phyloP scores from a whole-genome alignment of 2,329 filamentous ascomycete genomes.

The Beauveria sp. region DNA sequence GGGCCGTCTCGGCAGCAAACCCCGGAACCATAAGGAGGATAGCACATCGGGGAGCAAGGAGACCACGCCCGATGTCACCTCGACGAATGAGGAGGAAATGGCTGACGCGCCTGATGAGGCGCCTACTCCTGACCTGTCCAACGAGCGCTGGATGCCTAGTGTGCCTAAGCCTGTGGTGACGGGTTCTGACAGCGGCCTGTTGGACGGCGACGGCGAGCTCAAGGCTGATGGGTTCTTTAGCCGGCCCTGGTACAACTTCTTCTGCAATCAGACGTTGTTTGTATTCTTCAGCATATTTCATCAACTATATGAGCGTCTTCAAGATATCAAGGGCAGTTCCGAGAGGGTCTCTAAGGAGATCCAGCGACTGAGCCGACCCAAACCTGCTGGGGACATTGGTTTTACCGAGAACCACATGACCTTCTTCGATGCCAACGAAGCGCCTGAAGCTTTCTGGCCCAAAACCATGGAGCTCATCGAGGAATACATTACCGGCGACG shows the following conservation, averaged over 20 bases:
- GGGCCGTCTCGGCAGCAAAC: constrained; percentile 61
- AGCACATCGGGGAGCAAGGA: constrained; percentile 77
- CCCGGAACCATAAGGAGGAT: constrained; percentile 68
- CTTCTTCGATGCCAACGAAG: constrained; percentile 62
- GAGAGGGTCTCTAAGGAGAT: constrained; percentile 67
- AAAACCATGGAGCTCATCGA: constrained; percentile 82
- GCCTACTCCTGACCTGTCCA: constrained; percentile 52
- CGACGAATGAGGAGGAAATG: constrained; percentile 70
- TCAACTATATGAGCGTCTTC: constrained; percentile 77
- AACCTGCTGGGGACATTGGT: constrained; percentile 76
- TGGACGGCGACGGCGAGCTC: constrained; percentile 53
- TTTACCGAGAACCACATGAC: constrained; percentile 72
- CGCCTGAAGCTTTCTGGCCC: constrained; percentile 67
- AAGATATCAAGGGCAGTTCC: constrained; percentile 75
- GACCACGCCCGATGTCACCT: constrained; percentile 77
- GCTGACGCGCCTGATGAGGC: constrained; percentile 52
- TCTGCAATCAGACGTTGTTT: constrained; percentile 83
- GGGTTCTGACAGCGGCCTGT: constrained; percentile 36
- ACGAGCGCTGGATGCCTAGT: constrained; percentile 58
- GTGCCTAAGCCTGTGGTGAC: constrained; percentile 49
- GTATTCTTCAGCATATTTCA: constrained; percentile 94
- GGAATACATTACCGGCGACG: constrained; percentile 72
- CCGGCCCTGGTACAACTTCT: constrained; percentile 79
- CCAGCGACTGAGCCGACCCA: constrained; percentile 61
- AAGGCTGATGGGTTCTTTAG: constrained; percentile 75